Evolutionary conservation across 345 rosid genomes (phyloP), one percentile per base, ranked within the genome.

Genomic region (Salix udensis): DNA sequence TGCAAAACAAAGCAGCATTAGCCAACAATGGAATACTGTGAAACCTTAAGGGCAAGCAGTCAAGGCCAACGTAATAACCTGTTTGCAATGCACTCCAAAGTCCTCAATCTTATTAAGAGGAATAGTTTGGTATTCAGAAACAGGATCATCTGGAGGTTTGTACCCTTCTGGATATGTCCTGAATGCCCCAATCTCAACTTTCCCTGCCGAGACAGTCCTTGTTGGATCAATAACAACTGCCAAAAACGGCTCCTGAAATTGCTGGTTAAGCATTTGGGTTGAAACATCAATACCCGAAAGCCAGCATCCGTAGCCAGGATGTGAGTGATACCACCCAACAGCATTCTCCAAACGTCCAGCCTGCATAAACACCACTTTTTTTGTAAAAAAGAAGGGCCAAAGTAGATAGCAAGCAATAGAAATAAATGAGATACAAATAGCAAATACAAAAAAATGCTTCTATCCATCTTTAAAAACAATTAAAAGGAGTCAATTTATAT

Each of bases 271-370:
- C 99, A 94, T 96, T 84, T 96, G 99, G 0, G 99, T 96, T 1
- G 99, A 90, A 16, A 96, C 99, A 82, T 96, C 99, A 60, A 94
- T 96, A 53, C 99, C 99, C 0, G 99, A 96, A 24, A 96, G 97
- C 99, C 99, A 96, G 84, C 98, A 96, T 58, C 99, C 99, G 78
- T 94, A 96, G 24, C 99, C 98, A 69, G 99, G 98, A 83, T 96
- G 99, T n/a, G 99, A 96, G 81, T 90, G 96, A 79, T 91, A 93
- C 88, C 92, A 87, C 23, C 99, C 99, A 77, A 96, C 97, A 73
- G 78, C 99, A 87, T 94, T 96, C 89, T 96, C 99, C 86, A 92
- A 82, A 9, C 99, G 78, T 62, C 99, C 99, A 5, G 99, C 98
- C 99, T 96, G 72, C 7, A 76, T 14, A 58, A 7, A 50, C 23